These are phyloP conservation scores for Opeltia flavorubescens DNA, from an alignment of 495 filamentous ascomycete species.

Conservation along the genomic window DNA sequence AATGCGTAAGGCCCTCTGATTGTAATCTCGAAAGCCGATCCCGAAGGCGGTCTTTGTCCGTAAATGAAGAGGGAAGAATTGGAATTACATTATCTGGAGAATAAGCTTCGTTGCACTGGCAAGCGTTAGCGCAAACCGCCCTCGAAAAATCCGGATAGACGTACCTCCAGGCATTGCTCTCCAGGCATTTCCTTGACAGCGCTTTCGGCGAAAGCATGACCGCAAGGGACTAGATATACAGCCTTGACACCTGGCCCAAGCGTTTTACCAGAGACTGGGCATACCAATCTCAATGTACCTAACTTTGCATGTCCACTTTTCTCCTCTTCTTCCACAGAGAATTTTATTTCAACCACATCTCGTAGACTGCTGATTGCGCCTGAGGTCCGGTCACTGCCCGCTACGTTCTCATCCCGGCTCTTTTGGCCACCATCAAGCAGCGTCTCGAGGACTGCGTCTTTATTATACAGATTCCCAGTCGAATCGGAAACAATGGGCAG, in stretches of 20 bases:
- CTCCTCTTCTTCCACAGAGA: constrained; percentile 39
- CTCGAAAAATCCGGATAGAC: constrained; percentile 5
- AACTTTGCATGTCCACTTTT: constrained; percentile 15
- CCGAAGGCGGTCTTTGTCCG: constrained; percentile 54
- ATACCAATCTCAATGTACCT: constrained; percentile 46
- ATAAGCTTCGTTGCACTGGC: constrained; percentile 64
- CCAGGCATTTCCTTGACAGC: constrained; percentile 65
- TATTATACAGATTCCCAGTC: constrained; percentile 81
- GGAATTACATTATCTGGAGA: constrained; percentile 63
- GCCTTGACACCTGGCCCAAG: constrained; percentile 66
- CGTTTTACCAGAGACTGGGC: constrained; percentile 77
- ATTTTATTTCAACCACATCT: constrained; percentile 82
- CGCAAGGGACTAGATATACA: constrained; percentile 88
- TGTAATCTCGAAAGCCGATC: constrained; percentile 50
- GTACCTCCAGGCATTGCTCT: constrained; percentile 46
- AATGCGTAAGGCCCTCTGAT: constrained; percentile 64
- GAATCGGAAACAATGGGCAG: constrained; percentile 74
- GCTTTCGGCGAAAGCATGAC: constrained; percentile 81
- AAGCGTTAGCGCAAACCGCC: constrained; percentile 1
- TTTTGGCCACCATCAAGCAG: constrained; percentile 51
- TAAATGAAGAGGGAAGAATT: constrained; percentile 58
- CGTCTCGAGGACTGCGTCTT: constrained; percentile 74
- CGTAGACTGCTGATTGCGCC: constrained; percentile 55
- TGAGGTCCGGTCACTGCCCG: constrained; percentile 22
- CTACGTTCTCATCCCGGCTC: constrained; percentile 21